Percentiles rank a stretch among this genome's conserved stretches.
These are phyloP conservation scores for Phytophthora melonis DNA, from an alignment of 352 stramenopile species.

Conservation along the genomic window DNA sequence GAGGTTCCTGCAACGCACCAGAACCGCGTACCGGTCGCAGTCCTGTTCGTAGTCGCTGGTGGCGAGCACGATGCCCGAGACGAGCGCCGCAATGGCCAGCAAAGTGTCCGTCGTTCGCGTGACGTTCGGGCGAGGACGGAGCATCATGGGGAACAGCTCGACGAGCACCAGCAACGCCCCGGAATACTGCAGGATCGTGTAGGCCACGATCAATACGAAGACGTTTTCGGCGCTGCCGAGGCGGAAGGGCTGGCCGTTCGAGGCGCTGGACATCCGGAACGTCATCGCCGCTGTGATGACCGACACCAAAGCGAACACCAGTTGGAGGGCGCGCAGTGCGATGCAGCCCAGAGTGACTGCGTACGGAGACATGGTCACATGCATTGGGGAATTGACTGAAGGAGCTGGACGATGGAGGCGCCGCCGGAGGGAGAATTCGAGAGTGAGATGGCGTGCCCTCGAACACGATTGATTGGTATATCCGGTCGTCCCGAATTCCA, in stretches of 20 bases:
- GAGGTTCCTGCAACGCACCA: conserved; percentile 55
- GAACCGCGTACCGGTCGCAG: conserved; percentile 40
- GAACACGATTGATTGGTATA: conserved; percentile 2
- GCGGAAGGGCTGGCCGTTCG: conserved; percentile 22
- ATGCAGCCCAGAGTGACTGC: conserved; percentile 36
- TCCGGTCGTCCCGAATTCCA: not conserved
- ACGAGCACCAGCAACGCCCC: conserved; percentile 30
- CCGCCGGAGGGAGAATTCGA: conserved; percentile 9
- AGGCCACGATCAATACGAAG: conserved; percentile 40
- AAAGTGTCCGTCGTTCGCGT: conserved; percentile 41
- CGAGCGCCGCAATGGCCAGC: conserved; percentile 39
- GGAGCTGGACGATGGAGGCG: not conserved
- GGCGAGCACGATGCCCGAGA: conserved; percentile 36
- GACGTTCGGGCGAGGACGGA: conserved; percentile 37
- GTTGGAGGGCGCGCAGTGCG: conserved; percentile 39
- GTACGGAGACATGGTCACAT: conserved; percentile 36
- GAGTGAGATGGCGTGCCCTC: conserved; percentile 23
- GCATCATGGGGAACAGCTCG: conserved; percentile 45
- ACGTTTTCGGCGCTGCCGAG: conserved; percentile 40
- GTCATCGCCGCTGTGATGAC: conserved; percentile 35
- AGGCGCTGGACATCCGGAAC: conserved; percentile 21
- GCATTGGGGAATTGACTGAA: conserved; percentile 4
- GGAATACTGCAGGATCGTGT: conserved; percentile 36
- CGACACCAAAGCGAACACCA: conserved; percentile 40
- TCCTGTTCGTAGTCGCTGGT: conserved; percentile 37